Conservation (phyloP, 1,284 basidiomycete species). For the Ustilago curta region DNA sequence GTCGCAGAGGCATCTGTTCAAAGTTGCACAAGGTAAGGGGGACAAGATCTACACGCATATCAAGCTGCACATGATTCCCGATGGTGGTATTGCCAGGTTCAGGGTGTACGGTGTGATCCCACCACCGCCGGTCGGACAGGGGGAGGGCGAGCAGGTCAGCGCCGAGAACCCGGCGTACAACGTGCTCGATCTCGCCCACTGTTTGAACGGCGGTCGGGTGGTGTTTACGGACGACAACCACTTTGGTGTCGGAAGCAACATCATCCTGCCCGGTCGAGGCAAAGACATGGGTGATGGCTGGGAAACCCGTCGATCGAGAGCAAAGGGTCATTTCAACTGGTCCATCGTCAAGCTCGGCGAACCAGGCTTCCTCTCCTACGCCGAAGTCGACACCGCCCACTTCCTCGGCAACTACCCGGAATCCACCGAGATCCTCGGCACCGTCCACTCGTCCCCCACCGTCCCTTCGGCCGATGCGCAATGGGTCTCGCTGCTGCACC, state of each 20-base stretch:
- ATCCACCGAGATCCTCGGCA: conserved; percentile 81
- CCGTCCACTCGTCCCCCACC: conserved; percentile 70
- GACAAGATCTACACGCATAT: conserved; percentile 79
- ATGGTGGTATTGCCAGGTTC: conserved; percentile 79
- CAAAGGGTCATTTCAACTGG: conserved; percentile 87
- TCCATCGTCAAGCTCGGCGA: conserved; percentile 80
- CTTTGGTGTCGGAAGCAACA: conserved; percentile 89
- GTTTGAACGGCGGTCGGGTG: conserved; percentile 87
- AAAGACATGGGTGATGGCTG: conserved; percentile 96
- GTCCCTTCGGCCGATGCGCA: conserved; percentile 52
- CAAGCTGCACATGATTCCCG: conserved; percentile 94
- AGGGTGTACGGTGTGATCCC: conserved; percentile 67
- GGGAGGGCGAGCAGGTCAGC: conserved; percentile 66
- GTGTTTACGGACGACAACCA: conserved; percentile 85
- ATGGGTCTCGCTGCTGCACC: conserved; percentile 82
- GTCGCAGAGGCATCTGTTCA: conserved; percentile 86
- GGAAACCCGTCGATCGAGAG: conserved; percentile 92
- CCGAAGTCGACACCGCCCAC: conserved; percentile 92
- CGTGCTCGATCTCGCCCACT: conserved; percentile 85
- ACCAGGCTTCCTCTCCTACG: conserved; percentile 78
- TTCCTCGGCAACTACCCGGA: conserved; percentile 97
- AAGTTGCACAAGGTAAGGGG: conserved; percentile 70
- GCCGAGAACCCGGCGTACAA: conserved; percentile 66
- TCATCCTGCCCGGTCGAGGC: conserved; percentile 89
- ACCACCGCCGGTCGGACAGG: conserved; percentile 59